Conservation (phyloP, 768 basidiomycete species). For the Hypholoma sublateritium region DNA sequence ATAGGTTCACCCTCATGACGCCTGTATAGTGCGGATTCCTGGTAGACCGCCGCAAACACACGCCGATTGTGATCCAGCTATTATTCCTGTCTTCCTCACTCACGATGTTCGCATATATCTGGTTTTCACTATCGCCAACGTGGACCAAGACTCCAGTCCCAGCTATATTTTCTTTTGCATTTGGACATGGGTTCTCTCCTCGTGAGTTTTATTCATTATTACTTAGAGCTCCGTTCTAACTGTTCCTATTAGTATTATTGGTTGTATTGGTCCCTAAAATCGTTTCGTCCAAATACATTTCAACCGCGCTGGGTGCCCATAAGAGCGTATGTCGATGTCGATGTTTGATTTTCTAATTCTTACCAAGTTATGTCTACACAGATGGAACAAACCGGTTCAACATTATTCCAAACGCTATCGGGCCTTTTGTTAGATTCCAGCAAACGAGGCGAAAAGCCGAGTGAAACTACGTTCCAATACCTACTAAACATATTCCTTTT, state of each 20-base stretch:
- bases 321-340: constrained; percentile 57
- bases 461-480: constrained; percentile 42
- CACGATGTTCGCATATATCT: constrained; percentile 61
- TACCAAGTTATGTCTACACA: constrained; percentile 21
- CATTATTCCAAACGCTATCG: constrained; percentile 71
- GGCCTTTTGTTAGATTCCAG: constrained; percentile 63
- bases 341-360: neutral
- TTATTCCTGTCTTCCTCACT: constrained; percentile 57
- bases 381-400: constrained; percentile 77
- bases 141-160: constrained; percentile 61
- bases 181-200: constrained; percentile 75
- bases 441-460: constrained; percentile 23
- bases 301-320: constrained; percentile 76
- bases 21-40: constrained; percentile 57
- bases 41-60: constrained; percentile 57
- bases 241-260: constrained; percentile 52
- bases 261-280: constrained; percentile 75
- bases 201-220: constrained; percentile 37
- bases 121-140: constrained; percentile 62
- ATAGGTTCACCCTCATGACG: neutral
- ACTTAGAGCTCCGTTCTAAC: constrained; percentile 3
- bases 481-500: constrained; percentile 58
- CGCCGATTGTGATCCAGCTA: constrained; percentile 58
- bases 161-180: constrained; percentile 58
- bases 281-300: constrained; percentile 69